Conservation (phyloP, 2,329 filamentous ascomycete genomes). For the Iodosphaeria phyllophila region DNA sequence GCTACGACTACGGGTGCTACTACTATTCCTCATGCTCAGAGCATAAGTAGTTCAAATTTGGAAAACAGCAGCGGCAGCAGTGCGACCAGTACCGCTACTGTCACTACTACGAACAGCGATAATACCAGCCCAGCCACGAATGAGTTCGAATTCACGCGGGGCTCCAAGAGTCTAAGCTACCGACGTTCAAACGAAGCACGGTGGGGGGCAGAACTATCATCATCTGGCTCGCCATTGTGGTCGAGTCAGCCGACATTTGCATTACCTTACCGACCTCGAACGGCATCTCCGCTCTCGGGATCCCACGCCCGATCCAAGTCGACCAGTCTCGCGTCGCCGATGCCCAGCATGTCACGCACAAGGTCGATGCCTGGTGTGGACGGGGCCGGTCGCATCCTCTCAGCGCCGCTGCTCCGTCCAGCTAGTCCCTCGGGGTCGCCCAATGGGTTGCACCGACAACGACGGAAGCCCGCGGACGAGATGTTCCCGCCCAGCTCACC, state of each 20-base stretch:
- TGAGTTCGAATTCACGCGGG: conserved; percentile 1
- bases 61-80: too few species aligned
- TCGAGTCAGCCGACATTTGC: conserved; percentile 16
- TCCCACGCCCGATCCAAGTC: conserved; percentile 39
- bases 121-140: too few species aligned
- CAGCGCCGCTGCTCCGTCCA: conserved; percentile 31
- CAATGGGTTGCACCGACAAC: conserved; percentile 25
- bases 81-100: too few species aligned
- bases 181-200: conserved; percentile 32
- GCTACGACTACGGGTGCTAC: too few species aligned
- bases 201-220: conserved; percentile 38
- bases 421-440: conserved; percentile 36
- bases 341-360: conserved; percentile 40
- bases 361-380: conserved; percentile 46
- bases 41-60: too few species aligned
- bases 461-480: conserved; percentile 40
- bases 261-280: conserved; percentile 41
- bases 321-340: conserved; percentile 30
- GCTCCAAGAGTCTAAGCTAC: conserved; percentile 23
- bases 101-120: too few species aligned
- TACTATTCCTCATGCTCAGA: too few species aligned
- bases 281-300: conserved; percentile 39
- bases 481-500: conserved; percentile 37
- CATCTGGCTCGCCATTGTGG: conserved; percentile 33
- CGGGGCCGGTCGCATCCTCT: conserved; percentile 37